Evolutionary conservation across 2,329 filamentous ascomycete species (phyloP), one percentile per base, ranked within the genome.

Genomic region (Epichloe amarillans): DNA sequence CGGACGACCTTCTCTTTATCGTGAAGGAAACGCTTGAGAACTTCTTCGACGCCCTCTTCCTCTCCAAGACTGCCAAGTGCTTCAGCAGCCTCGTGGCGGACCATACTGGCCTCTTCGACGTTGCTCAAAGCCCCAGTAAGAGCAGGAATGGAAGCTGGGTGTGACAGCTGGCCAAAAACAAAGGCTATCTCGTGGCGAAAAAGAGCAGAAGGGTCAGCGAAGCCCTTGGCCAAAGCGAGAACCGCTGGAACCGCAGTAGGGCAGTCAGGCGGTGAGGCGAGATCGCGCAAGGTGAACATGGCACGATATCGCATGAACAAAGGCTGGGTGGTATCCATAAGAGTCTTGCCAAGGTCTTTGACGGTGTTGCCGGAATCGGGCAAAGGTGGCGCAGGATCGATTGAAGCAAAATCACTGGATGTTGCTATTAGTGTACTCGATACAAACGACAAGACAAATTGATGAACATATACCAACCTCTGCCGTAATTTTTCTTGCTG

Each of bases 111-210:
- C 71, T 98, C 93, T 50, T 86, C 74, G 46, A 79, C 71, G 65
- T 98, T 77, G 60, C 85, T 85, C 53, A 98, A 74, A 1, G 86
- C 82, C 48, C 79, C 80, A 15, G 85, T 84, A 52, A 98, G 78
- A 53, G 88, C 88, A 4, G 93, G 90, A 58, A 98, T 96, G 1
- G 89, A 95, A n/a, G 91, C 91, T 1, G 93, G 93, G 64, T 98
- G 93, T 50, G 86, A 89, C 49, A 98, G 76, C 68, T 98, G 93
- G 50, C 93, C 93, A 60, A 98, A 98, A 14, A 98, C 93, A 65
- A 98, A 98, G 14, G 93, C 93, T 57, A 98, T 89, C 66, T 98
- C 93, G 71, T 98, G 93, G 58, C 93, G 84, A 77, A 98, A 97
- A 7, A 98, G 80, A 5, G 90, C 90, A 46, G 90, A 96, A 17